phyloP scores from a whole-genome alignment of 169 alveolate species.

The Eimeria acervulina region DNA sequence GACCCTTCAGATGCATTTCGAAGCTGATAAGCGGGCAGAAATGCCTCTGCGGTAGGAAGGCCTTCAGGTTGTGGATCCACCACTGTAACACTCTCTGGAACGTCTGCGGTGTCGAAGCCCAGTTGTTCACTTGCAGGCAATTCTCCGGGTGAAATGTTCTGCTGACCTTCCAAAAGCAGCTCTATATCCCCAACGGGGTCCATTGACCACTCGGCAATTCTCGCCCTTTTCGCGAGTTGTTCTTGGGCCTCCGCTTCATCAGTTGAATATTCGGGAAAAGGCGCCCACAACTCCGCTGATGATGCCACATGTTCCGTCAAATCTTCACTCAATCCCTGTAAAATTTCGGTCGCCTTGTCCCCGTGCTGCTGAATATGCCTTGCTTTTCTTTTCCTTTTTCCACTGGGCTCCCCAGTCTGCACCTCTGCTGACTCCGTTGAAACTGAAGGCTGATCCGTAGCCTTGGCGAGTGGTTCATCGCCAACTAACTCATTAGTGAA shows the following conservation, averaged over 20 bases:
- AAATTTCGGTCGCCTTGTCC: neutral
- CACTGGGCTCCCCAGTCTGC: neutral
- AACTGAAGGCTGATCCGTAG: neutral
- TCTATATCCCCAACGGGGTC: neutral
- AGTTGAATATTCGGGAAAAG: neutral
- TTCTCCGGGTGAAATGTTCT: neutral
- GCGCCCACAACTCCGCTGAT: neutral
- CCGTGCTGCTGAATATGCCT: neutral
- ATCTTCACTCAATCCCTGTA: neutral
- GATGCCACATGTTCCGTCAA: no score
- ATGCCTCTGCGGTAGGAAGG: neutral
- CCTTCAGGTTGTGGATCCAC: neutral
- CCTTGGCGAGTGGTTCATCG: neutral
- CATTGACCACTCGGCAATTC: neutral
- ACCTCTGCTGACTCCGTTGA: neutral
- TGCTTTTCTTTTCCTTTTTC: neutral
- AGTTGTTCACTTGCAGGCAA: neutral
- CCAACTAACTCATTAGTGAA: neutral
- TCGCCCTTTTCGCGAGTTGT: neutral
- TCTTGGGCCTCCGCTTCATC: neutral
- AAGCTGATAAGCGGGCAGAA: neutral
- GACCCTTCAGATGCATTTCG: neutral
- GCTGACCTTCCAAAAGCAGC: neutral
- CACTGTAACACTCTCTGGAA: neutral
- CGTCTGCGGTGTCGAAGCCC: neutral